Evolutionary conservation across 352 stramenopile species (phyloP).

Genomic region (Pythium sukuiense): DNA sequence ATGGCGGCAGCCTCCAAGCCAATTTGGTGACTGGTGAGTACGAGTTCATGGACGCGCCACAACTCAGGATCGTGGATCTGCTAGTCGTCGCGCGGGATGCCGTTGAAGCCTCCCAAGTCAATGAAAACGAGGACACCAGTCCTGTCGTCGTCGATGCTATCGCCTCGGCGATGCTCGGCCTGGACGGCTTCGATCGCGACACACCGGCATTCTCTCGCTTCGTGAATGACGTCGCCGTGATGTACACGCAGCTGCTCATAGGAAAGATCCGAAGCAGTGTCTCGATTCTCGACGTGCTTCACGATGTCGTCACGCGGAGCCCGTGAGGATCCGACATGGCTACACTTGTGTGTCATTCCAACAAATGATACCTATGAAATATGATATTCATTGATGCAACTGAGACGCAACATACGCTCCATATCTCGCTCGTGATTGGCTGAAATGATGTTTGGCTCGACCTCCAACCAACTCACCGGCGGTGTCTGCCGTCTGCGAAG

Average conservation of each 20-base stretch:
- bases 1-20: conserved; percentile 36
- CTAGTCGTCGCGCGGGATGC: background rate
- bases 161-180: conserved; percentile 7
- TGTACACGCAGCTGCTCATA: conserved; percentile 37
- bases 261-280: conserved; percentile 22
- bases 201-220: conserved; percentile 37
- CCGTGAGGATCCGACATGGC: background rate
- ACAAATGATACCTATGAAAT: background rate
- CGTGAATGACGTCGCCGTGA: conserved; percentile 38
- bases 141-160: conserved; percentile 32
- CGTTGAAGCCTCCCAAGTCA: background rate
- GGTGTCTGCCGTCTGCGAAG: background rate
- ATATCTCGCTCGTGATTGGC: background rate
- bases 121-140: background rate
- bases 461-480: conserved; percentile 1
- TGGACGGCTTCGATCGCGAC: conserved; percentile 39
- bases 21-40: conserved; percentile 46
- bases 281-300: conserved; percentile 32
- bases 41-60: conserved; percentile 43
- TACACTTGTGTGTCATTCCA: background rate
- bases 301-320: conserved; percentile 26
- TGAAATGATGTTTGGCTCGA: conserved; percentile 3
- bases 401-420: background rate
- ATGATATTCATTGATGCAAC: background rate
- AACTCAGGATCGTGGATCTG: conserved; percentile 2